Evolutionary conservation across 2,329 filamentous ascomycete species (phyloP).

Genomic region (Raffaelea arxii): DNA sequence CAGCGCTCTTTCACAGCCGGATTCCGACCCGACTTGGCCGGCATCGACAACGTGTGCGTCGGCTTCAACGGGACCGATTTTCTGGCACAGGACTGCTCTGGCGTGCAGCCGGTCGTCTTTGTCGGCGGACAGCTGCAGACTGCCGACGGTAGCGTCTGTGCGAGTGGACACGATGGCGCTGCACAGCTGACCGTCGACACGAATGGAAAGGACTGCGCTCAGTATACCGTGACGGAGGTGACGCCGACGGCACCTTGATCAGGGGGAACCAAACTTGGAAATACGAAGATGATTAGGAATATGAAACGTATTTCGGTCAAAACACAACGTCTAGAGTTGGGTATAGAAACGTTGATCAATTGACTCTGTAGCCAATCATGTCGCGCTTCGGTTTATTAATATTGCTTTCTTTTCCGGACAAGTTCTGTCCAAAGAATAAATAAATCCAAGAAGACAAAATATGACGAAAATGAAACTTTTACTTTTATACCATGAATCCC

Average conservation of each 20-base stretch:
- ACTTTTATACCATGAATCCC: too few relatives aligned
- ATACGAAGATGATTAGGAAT: too few relatives aligned
- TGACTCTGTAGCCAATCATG: too few relatives aligned
- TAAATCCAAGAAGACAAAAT: too few relatives aligned
- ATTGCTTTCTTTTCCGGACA: too few relatives aligned
- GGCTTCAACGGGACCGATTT: constrained; percentile 29
- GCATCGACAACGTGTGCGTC: constrained; percentile 25
- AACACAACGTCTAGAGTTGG: too few relatives aligned
- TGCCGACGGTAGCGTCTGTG: constrained; percentile 21
- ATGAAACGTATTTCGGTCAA: too few relatives aligned
- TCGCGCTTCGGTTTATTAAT: too few relatives aligned
- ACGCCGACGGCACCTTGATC: not conserved
- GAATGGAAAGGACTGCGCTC: constrained; percentile 19
- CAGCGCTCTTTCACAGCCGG: constrained; percentile 26
- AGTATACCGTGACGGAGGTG: constrained; percentile 20
- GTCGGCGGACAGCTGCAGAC: constrained; percentile 17
- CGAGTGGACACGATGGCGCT: constrained; percentile 22
- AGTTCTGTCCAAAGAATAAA: too few relatives aligned
- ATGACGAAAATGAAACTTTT: too few relatives aligned
- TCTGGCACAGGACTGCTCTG: constrained; percentile 24
- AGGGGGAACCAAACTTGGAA: too few relatives aligned
- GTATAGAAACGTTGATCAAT: too few relatives aligned
- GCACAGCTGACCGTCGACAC: constrained; percentile 22
- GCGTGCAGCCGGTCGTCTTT: constrained; percentile 17
- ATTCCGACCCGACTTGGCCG: constrained; percentile 28